Base-by-base conservation (phyloP, 2,329 filamentous ascomycete genomes). In the Fusarium sp. region DNA sequence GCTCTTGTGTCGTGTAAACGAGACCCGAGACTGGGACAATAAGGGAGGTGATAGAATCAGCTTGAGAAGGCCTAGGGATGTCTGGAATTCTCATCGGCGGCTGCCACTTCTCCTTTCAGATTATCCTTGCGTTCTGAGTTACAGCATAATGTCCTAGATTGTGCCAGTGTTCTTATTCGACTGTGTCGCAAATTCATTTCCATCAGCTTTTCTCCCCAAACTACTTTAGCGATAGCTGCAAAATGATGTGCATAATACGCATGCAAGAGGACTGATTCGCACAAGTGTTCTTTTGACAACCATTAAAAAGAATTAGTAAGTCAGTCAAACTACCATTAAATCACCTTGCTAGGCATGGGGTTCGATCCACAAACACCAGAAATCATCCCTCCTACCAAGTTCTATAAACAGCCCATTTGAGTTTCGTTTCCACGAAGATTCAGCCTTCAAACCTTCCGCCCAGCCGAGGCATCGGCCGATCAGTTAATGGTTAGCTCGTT, bases 381-480 rank as follows among this genome's bases (percentile, higher is more conserved):
- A 37, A 13, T 38, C 32, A 23, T 11, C 7, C 35, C 18, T 11
- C 23, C 15, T 4, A 37, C 35, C 26, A 38, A 33, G 30, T 52
- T 45, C 38, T 23, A 27, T 33, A 35, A 33, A 26, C 40, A 46
- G n/a, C 14, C 30, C 23, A 38, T 33, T 50, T 18, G 18, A 56
- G 35, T 42, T 54, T 57, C 40, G 46, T 33, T 54, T 45, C 57
- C 56, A 60, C 18, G 30, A 37, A 37, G n/a, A 38, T 61, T 30
- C 35, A 48, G 35, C 23, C 56, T 17, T 37, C 40, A 37, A 33
- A 44, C 23, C 32, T 37, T 53, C 38, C 48, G 33, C 41, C 63
- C 61, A 42, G 65, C 65, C 60, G 49, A 65, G 52, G 52, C 49
- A 35, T 64, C 40, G 45, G 59, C 64, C 65, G 65, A 67, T 70